Conservation (phyloP, 2,329 filamentous ascomycete genomes). For the Arthrocladium fulminans region DNA sequence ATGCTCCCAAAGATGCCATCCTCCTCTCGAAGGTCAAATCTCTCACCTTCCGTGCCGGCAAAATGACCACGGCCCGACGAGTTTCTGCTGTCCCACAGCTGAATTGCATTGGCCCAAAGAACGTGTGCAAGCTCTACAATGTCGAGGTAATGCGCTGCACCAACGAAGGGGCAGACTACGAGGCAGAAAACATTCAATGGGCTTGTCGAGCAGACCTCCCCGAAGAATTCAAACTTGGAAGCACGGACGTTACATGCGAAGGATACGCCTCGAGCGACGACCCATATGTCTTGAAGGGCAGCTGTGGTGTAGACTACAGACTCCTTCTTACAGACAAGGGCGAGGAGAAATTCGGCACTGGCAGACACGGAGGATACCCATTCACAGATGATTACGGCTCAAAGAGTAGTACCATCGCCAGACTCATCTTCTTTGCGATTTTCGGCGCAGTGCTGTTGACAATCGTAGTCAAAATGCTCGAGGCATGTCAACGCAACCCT, state of each 20-base stretch:
- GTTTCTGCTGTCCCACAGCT: conserved; percentile 70
- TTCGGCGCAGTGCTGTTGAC: conserved; percentile 26
- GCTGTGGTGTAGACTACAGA: conserved; percentile 85
- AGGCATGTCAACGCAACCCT: conserved; percentile 23
- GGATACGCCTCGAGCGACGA: conserved; percentile 72
- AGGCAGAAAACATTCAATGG: conserved; percentile 77
- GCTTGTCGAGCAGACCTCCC: conserved; percentile 64
- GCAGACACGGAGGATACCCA: conserved; percentile 33
- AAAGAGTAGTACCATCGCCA: conserved; percentile 17
- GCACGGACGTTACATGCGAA: conserved; percentile 86
- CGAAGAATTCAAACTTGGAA: conserved; percentile 62
- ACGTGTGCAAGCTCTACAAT: conserved; percentile 59
- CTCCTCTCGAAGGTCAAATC: conserved; percentile 61
- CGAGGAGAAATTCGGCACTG: conserved; percentile 61
- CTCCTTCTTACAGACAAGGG: conserved; percentile 69
- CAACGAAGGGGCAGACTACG: conserved; percentile 75
- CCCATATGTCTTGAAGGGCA: conserved; percentile 78
- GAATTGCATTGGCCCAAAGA: conserved; percentile 59
- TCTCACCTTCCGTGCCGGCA: conserved; percentile 64
- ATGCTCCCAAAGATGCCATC: conserved; percentile 40
- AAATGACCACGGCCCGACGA: conserved; percentile 66
- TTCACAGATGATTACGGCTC: conserved; percentile 20
- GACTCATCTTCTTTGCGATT: conserved; percentile 28
- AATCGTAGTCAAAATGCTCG: conserved; percentile 23
- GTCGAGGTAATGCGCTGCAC: conserved; percentile 81